Evolutionary conservation across 768 basidiomycete genomes (phyloP).

Genomic region (Guyanaporus albipodus): DNA sequence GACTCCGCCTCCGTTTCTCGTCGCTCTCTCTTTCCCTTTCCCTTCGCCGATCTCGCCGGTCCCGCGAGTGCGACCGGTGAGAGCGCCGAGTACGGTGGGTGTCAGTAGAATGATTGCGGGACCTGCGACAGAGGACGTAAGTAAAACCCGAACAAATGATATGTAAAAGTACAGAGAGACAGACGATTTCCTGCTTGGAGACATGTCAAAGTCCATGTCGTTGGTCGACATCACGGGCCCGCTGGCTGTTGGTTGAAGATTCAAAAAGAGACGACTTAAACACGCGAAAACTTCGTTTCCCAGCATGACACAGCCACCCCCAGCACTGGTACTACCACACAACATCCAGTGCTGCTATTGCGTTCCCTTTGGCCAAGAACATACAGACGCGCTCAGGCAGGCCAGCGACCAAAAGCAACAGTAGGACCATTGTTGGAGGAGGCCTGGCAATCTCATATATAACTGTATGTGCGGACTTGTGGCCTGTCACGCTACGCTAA

Average conservation of each 20-base stretch:
- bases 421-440: too few species aligned
- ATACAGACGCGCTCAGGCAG: too few species aligned
- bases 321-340: too few species aligned
- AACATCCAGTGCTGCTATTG: too few species aligned
- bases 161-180: slow-evolving; percentile 26
- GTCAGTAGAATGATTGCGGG: slow-evolving; percentile 73
- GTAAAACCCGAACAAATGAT: neutral
- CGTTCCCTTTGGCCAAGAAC: too few species aligned
- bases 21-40: slow-evolving; percentile 52
- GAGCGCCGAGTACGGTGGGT: slow-evolving; percentile 70
- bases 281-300: slow-evolving; percentile 35
- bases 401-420: too few species aligned
- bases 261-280: slow-evolving; percentile 21
- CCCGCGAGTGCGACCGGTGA: slow-evolving; percentile 68
- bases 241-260: slow-evolving; percentile 6
- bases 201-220: slow-evolving; percentile 62
- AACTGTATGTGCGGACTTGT: too few species aligned
- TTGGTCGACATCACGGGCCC: slow-evolving; percentile 41
- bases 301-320: slow-evolving; percentile 23
- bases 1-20: slow-evolving; percentile 59
- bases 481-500: too few species aligned
- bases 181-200: slow-evolving; percentile 59
- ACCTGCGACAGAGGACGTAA: slow-evolving; percentile 35
- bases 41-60: slow-evolving; percentile 43
- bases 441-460: too few species aligned